phyloP scores from a whole-genome alignment of 1,284 basidiomycete species.

The Jaminaea rosea region DNA sequence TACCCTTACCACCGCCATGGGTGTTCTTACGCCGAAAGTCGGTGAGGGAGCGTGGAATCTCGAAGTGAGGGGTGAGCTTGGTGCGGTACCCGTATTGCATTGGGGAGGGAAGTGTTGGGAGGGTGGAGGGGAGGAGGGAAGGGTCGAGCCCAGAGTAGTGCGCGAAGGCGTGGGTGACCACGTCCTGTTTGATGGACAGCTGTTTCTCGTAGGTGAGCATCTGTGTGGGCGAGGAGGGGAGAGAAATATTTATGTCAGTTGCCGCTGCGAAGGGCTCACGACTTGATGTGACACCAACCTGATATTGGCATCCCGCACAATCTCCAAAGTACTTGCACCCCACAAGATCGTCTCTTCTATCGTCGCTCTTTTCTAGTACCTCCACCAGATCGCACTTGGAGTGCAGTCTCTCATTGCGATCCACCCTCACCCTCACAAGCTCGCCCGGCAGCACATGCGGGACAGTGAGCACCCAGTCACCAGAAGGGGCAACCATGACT shows the following conservation, averaged over 20 bases:
- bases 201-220: slow-evolving; percentile 74
- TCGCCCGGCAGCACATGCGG: slow-evolving; percentile 38
- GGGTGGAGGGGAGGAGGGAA: slow-evolving; percentile 59
- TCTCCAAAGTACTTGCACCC: slow-evolving; percentile 42
- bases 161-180: slow-evolving; percentile 71
- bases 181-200: slow-evolving; percentile 72
- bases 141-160: slow-evolving; percentile 51
- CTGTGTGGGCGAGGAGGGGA: slow-evolving; percentile 8
- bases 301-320: slow-evolving; percentile 45
- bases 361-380: slow-evolving; percentile 13
- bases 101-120: slow-evolving; percentile 73
- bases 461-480: slow-evolving; percentile 38
- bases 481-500: slow-evolving; percentile 25
- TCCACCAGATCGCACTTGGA: slow-evolving; percentile 31
- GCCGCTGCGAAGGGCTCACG: too few relatives aligned
- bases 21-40: background rate
- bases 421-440: slow-evolving; percentile 24
- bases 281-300: slow-evolving; percentile 1
- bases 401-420: slow-evolving; percentile 29
- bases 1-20: slow-evolving; percentile 19
- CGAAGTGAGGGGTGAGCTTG: slow-evolving; percentile 95
- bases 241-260: background rate
- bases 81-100: slow-evolving; percentile 86
- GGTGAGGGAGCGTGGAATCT: slow-evolving; percentile 56
- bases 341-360: slow-evolving; percentile 22